Evolutionary conservation across 2,329 filamentous ascomycete genomes (phyloP), one percentile per base, ranked within the genome.

Genomic region (Aspergillus caelatus): DNA sequence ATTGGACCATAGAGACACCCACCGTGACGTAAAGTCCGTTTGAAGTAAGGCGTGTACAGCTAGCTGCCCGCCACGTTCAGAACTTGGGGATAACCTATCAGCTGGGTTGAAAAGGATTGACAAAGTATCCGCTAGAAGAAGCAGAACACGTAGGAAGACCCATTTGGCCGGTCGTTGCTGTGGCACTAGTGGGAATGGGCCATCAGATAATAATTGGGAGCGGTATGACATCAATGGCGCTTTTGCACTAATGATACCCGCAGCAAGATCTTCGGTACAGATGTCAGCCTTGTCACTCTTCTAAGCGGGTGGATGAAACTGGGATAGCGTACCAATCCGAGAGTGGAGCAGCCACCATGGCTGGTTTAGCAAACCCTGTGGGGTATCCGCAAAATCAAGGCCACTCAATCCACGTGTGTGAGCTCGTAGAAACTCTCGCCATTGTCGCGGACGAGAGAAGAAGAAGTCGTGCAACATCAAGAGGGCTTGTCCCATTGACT

Each of bases 1-100:
- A 26, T 71, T 70, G 5, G 62, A 66, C 70, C 70, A 72, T 12
- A 72, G 68, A 10, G 66, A 69, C 1, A 66, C 70, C 70, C 70
- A 72, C 26, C 67, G 65, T 1, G 70, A 72, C 1, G 70, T 53
- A 10, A 64, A 69, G 43, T 69, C 65, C 1, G 68, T 68, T 30
- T 71, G 48, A 9, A 39, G 26, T 48, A 32, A 50, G 28, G 58
- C 30, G 19, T 28, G 48, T 8, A 43, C 34, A 28, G 19, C 8
- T 11, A 45, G 21, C 12, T 30, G 36, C 41, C 58, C 28, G 30
- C 23, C 48, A 23, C 32, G 30, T 41, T 54, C 48, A 9, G 56
- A 16, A 10, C 28, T 28, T 66, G 28, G 57, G 64, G 67, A 63
- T 26, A 67, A 70, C 11, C 57, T 64, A 21, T 58, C 56, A 28